Percentiles rank a stretch among this genome's conserved stretches.
phyloP scores from a whole-genome alignment of 2,329 filamentous ascomycete genomes.

The Passalora sequoiae region DNA sequence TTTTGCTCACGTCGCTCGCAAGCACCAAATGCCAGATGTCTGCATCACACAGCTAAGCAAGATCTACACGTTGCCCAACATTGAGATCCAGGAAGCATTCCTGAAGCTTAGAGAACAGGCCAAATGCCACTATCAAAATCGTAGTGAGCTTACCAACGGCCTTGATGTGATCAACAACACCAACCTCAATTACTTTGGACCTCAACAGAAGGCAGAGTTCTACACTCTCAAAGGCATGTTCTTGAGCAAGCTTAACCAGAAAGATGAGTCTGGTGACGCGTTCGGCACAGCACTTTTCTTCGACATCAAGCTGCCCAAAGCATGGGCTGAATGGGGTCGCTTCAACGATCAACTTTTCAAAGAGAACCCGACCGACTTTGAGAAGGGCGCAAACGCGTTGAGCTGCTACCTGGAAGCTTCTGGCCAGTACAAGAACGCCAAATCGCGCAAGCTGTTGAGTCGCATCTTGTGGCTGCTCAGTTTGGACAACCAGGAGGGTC shows the following conservation, averaged over 20 bases:
- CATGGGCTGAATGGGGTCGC: constrained; percentile 98
- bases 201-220: constrained; percentile 95
- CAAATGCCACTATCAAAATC: constrained; percentile 97
- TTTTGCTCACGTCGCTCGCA: constrained; percentile 94
- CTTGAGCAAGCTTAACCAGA: constrained; percentile 84
- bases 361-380: constrained; percentile 74
- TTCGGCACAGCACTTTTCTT: constrained; percentile 95
- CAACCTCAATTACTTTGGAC: constrained; percentile 96
- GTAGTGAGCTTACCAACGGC: constrained; percentile 82
- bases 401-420: constrained; percentile 96
- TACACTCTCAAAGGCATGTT: constrained; percentile 99
- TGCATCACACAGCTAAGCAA: constrained; percentile 95
- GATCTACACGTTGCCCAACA: constrained; percentile 98
- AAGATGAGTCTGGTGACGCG: constrained; percentile 84
- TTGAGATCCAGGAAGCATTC: constrained; percentile 99
- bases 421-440: constrained; percentile 93
- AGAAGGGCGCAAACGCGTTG: constrained; percentile 81
- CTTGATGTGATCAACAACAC: constrained; percentile 99
- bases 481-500: constrained; percentile 80
- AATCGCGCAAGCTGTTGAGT: constrained; percentile 87
- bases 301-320: constrained; percentile 90
- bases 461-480: constrained; percentile 94
- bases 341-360: constrained; percentile 98
- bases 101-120: constrained; percentile 97
- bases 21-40: constrained; percentile 93